These are phyloP conservation scores for Bipolaris cookei DNA, from an alignment of 2,329 filamentous ascomycete genomes.

Conservation along the genomic window DNA sequence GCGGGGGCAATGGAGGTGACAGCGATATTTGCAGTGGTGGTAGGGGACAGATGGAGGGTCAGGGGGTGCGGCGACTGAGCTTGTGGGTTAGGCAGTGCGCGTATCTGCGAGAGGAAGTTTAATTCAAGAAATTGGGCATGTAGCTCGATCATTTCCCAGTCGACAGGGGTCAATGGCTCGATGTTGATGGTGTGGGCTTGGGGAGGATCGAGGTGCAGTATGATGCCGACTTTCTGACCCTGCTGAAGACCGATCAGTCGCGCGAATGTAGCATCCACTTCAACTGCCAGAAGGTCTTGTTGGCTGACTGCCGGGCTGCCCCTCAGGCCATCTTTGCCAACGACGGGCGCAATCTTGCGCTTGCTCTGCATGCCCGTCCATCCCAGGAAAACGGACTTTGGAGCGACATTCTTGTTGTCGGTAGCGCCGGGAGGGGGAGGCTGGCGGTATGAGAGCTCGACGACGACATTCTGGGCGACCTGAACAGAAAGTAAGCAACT, in stretches of 20 bases:
- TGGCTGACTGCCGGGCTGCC: constrained; percentile 67
- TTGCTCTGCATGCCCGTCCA: constrained; percentile 99
- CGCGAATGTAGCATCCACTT: constrained; percentile 86
- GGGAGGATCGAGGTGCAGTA: constrained; percentile 87
- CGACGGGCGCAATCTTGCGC: constrained; percentile 74
- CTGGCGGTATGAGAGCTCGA: constrained; percentile 82
- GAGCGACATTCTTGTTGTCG: constrained; percentile 50
- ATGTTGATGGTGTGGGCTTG: constrained; percentile 94
- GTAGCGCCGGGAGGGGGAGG: constrained; percentile 55
- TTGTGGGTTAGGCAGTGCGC: constrained; percentile 86
- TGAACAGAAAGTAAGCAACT: constrained; percentile 61
- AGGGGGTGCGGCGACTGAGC: constrained; percentile 73
- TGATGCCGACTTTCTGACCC: constrained; percentile 74
- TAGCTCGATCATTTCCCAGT: constrained; percentile 99
- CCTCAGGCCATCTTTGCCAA: constrained; percentile 75
- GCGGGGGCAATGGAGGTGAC: constrained; percentile 82
- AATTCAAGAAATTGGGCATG: constrained; percentile 95
- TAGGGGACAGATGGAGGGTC: constrained; percentile 91
- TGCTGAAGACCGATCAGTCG: constrained; percentile 77
- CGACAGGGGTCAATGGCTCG: constrained; percentile 90
- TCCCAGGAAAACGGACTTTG: constrained; percentile 80
- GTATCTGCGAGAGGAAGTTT: constrained; percentile 90
- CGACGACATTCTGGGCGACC: constrained; percentile 93
- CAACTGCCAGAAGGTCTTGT: constrained; percentile 77
- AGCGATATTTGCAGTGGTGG: constrained; percentile 90